Evolutionary conservation across 495 filamentous ascomycete species (phyloP).

Genomic region (Aspergillus ostianus): DNA sequence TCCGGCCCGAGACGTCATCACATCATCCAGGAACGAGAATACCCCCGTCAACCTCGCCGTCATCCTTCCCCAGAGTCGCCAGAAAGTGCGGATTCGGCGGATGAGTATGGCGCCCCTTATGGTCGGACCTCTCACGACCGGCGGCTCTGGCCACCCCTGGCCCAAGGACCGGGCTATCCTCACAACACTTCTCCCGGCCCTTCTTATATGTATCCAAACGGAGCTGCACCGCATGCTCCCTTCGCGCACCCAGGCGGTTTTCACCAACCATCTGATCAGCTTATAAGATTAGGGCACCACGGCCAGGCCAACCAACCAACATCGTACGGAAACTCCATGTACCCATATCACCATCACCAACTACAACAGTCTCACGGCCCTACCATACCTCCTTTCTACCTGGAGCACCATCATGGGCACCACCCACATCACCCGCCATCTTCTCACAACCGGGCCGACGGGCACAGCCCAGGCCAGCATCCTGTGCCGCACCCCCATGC

Average conservation of each 20-base stretch:
- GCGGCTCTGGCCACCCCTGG: constrained; percentile 35
- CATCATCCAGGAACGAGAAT: constrained; percentile 37
- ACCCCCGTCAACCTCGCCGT: constrained; percentile 40
- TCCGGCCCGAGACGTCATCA: constrained; percentile 40
- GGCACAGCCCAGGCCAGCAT: constrained; percentile 30
- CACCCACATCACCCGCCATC: constrained; percentile 27
- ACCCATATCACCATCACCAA: constrained; percentile 31
- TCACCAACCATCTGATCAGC: constrained; percentile 38
- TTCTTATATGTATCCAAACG: constrained; percentile 37
- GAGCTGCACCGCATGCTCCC: constrained; percentile 23
- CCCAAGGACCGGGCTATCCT: constrained; percentile 43
- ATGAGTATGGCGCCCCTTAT: constrained; percentile 44
- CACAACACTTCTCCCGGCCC: constrained; percentile 47
- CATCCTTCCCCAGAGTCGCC: constrained; percentile 52
- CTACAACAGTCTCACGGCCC: constrained; percentile 35
- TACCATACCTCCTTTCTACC: constrained; percentile 38
- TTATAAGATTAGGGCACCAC: constrained; percentile 40
- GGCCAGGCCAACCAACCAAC: constrained; percentile 32
- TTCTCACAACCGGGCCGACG: constrained; percentile 29
- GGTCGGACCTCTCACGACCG: constrained; percentile 34
- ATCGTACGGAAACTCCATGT: constrained; percentile 39
- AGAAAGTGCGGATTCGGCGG: constrained; percentile 53
- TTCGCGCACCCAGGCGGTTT: constrained; percentile 26
- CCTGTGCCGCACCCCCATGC: constrained; percentile 25
- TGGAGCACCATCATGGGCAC: constrained; percentile 33